A percentile compares a stretch with the other conserved stretches of the same genome.
Conservation (phyloP, 2,329 filamentous ascomycete species). For the Ophiostoma himal-ulmi region DNA sequence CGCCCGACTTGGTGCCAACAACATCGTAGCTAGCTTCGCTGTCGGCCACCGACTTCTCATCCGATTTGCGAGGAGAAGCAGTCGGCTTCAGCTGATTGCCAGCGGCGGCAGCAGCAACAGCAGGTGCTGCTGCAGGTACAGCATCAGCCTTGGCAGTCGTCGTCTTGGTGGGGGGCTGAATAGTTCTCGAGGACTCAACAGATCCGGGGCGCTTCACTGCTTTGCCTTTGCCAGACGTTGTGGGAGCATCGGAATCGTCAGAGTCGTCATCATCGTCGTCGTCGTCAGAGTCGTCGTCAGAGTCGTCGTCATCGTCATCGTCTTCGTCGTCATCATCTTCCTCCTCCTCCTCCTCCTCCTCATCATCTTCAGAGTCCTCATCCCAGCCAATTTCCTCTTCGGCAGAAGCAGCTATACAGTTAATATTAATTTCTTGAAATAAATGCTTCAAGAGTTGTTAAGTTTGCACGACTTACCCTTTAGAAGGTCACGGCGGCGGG, state of each 20-base stretch:
- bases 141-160: conserved; percentile 28
- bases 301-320: conserved; percentile 10
- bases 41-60: conserved; percentile 83
- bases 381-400: conserved; percentile 67
- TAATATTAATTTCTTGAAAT: conserved; percentile 26
- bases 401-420: conserved; percentile 56
- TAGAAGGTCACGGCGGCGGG: conserved; percentile 77
- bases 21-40: conserved; percentile 96
- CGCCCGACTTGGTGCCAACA: conserved; percentile 70
- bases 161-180: conserved; percentile 44
- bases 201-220: conserved; percentile 40
- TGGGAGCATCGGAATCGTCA: conserved; percentile 25
- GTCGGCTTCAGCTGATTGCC: conserved; percentile 45
- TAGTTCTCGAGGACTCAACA: conserved; percentile 53
- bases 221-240: conserved; percentile 13
- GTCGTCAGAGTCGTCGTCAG: conserved; percentile 9
- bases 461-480: conserved; percentile 60
- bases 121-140: neutral
- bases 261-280: conserved; percentile 20
- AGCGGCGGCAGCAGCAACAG: conserved; percentile 20
- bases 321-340: conserved; percentile 53
- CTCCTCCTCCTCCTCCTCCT: conserved; percentile 26
- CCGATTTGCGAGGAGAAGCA: conserved; percentile 63
- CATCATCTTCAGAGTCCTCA: conserved; percentile 46
- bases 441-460: neutral